Evolutionary conservation across 306 rosid genomes (phyloP), one percentile per base, ranked within the genome.

Genomic region (Cucumis melo): DNA sequence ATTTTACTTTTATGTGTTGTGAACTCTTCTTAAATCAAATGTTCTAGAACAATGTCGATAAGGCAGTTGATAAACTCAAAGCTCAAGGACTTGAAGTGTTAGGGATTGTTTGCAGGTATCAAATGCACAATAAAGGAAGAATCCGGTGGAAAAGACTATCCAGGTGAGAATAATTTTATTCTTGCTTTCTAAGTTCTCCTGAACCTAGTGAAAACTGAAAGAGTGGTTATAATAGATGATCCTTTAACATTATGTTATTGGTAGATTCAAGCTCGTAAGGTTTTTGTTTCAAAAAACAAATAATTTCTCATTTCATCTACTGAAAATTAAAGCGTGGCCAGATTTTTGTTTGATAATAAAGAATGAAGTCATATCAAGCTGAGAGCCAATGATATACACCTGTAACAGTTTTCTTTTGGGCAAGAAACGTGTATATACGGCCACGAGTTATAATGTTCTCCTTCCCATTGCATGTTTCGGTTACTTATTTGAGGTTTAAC

Each of bases 101-200:
- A 23, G 97, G 91, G 11, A 67, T 94, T 62, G 96, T 90, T 73
- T 94, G 99, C 99, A 94, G 23, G 99, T 94, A 44, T 88, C 97
- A 0, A 85, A 85, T 82, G 84, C 87, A 50, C 87, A 89, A 62
- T 96, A 94, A 57, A 86, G 99, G 89, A 89, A 90, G 83, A 80
- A 83, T 75, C 90, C 92, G 80, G 86, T 94, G 10, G 86, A 84
- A 55, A 81, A 83, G 85, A 92, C 99, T 39, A 75, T 92, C 19
- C 85, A 88, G 96, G 99, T 94, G 63, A 72, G 77, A 17, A 6
- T 24, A 66, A 42, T 44, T 73, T 12, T 21, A 3, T 54, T 41
- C 34, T 66, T 50, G 27, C 23, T 44, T 46, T 20, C 46, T 53
- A 36, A 27, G 16, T 72, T 48, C 60, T 72, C 15, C 76, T 72